A percentile compares a stretch with the other conserved stretches of the same genome.
These are phyloP conservation scores for Trametes elegans DNA, from an alignment of 768 basidiomycete genomes.

Conservation along the genomic window DNA sequence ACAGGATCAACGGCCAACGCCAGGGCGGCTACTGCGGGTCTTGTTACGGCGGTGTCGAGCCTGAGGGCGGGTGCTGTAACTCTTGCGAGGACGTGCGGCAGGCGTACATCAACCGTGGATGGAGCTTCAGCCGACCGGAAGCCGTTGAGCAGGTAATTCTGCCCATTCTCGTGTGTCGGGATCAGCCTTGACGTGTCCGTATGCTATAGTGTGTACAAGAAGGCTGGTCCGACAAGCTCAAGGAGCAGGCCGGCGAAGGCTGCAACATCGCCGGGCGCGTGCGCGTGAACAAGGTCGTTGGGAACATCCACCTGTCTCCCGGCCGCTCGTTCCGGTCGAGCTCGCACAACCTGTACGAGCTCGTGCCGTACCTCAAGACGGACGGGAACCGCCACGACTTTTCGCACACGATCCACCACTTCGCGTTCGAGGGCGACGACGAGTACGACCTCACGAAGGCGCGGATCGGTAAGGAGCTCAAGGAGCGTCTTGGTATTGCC, in stretches of 20 bases:
- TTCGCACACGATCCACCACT: slow-evolving; percentile 79
- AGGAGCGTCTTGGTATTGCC: slow-evolving; percentile 67
- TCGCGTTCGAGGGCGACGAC: slow-evolving; percentile 82
- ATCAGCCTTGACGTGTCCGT: neutral
- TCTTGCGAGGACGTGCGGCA: slow-evolving; percentile 93
- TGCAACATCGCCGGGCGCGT: slow-evolving; percentile 92
- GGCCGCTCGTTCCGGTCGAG: slow-evolving; percentile 93
- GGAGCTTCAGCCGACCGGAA: slow-evolving; percentile 92
- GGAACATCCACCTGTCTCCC: slow-evolving; percentile 93
- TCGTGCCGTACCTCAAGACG: slow-evolving; percentile 92
- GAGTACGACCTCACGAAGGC: slow-evolving; percentile 74
- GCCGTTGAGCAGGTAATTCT: slow-evolving; percentile 79
- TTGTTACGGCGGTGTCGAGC: slow-evolving; percentile 86
- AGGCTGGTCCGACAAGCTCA: slow-evolving; percentile 92
- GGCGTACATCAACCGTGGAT: slow-evolving; percentile 87
- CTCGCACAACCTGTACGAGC: slow-evolving; percentile 74
- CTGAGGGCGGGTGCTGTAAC: slow-evolving; percentile 86
- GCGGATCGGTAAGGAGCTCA: slow-evolving; percentile 58
- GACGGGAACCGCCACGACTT: slow-evolving; percentile 91
- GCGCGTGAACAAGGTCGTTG: slow-evolving; percentile 95
- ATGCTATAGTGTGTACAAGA: slow-evolving; percentile 79
- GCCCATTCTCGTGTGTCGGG: neutral
- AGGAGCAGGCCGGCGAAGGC: slow-evolving; percentile 89
- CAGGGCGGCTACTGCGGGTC: slow-evolving; percentile 83
- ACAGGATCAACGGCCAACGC: slow-evolving; percentile 66